A percentile compares a stretch with the other conserved stretches of the same genome.
These are phyloP conservation scores for Seiridium cupressi DNA, from an alignment of 2,329 filamentous ascomycete species.

Conservation along the genomic window DNA sequence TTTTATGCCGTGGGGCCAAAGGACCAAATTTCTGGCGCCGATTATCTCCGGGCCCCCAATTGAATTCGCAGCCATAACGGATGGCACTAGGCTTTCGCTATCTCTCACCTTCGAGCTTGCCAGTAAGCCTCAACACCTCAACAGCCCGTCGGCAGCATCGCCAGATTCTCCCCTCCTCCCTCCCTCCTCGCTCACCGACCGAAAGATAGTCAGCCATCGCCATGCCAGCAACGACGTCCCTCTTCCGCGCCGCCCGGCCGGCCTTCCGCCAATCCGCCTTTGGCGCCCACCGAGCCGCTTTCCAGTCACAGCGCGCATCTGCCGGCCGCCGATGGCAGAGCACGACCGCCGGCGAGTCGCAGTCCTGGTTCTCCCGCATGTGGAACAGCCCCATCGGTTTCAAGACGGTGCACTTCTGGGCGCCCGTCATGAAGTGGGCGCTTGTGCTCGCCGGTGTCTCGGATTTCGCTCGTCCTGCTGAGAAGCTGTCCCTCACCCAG, in stretches of 20 bases:
- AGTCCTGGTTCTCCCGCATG: constrained; percentile 71
- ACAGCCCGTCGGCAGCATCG: not conserved
- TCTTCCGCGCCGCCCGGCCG: constrained; percentile 54
- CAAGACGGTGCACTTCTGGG: constrained; percentile 99
- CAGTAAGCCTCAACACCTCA: not conserved
- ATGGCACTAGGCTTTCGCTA: not conserved
- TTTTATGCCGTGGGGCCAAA: not conserved
- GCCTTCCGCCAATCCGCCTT: constrained; percentile 53
- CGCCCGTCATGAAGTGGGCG: constrained; percentile 96
- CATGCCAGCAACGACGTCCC: constrained; percentile 45
- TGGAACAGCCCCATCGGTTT: constrained; percentile 79
- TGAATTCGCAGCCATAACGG: not conserved
- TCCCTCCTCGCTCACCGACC: not conserved
- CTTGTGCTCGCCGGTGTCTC: constrained; percentile 89
- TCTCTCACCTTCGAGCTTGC: not conserved
- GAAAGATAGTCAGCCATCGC: constrained; percentile 9
- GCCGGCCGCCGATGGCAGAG: constrained; percentile 68
- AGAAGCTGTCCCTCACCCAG: constrained; percentile 90
- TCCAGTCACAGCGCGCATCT: constrained; percentile 44
- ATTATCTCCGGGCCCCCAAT: constrained; percentile 10
- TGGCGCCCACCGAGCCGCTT: constrained; percentile 45
- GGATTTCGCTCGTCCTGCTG: constrained; percentile 87
- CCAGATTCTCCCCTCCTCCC: not conserved
- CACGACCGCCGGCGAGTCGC: constrained; percentile 50
- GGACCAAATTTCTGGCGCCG: constrained; percentile 5